Evolutionary conservation across 768 basidiomycete species (phyloP), one percentile per base, ranked within the genome.

Genomic region (Mycena vulgaris): DNA sequence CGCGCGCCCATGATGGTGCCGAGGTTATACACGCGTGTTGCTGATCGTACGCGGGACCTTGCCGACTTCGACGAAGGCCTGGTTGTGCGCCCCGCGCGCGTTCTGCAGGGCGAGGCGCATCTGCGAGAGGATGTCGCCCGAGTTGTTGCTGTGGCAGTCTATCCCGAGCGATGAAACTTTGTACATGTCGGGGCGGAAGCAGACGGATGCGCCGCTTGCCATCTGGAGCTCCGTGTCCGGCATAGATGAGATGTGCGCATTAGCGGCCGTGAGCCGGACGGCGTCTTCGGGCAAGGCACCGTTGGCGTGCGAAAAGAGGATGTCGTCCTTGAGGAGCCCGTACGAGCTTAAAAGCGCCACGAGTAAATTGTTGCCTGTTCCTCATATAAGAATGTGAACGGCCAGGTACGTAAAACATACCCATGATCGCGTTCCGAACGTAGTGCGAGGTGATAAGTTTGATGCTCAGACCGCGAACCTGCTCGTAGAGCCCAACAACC

Each of bases 71-170:
- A 63, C 35, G 52, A 72, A 72, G 10, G 7, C 14, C 51, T 58
- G 19, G 52, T 69, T 69, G 45, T 31, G n/a, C 30, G 47, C 14
- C 1, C 63, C 67, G 27, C 71, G 71, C 4, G 66, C 67, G 57
- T 21, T 61, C 52, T 72, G 71, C 31, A 72, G 25, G 9, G 66
- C 66, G 33, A 72, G 62, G 1, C 71, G 61, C 71, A 72, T 72
- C 31, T 72, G 71, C 23, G 63, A 37, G 42, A 69, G 63, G 2
- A 72, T 65, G 63, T 68, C 67, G 42, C 57, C 71, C 19, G 71
- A 65, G 67, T 65, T 65, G 67, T 52, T 68, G 16, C 28, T 27
- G 47, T 72, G 66, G 63, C 71, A 72, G 67, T 72, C 71, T 40
- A 72, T 30, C 21, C 71, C 71, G 21, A 72, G 62, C n/a, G 71